phyloP scores from a whole-genome alignment of 2,329 filamentous ascomycete species.

The Penicillium freii region DNA sequence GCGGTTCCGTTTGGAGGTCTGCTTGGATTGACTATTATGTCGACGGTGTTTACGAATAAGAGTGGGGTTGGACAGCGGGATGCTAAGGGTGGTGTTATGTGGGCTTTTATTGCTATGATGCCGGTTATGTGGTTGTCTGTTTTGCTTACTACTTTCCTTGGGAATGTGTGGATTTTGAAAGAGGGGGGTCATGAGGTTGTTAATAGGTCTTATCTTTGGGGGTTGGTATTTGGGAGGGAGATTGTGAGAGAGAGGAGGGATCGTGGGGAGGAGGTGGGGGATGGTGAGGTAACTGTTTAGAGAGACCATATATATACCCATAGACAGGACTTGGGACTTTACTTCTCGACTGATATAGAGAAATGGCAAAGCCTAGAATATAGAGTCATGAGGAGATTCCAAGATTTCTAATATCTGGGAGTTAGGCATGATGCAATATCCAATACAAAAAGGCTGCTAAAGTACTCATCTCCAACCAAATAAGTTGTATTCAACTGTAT shows the following conservation, averaged over 20 bases:
- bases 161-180: conserved; percentile 52
- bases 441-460: too few relatives aligned
- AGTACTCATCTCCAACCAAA: too few relatives aligned
- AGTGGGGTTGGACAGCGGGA: not conserved
- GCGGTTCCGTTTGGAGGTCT: not conserved
- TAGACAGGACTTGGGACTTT: not conserved
- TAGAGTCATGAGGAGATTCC: not conserved
- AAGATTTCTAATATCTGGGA: not conserved
- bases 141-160: conserved; percentile 46
- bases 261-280: not conserved
- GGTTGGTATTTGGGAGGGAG: not conserved
- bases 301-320: too few relatives aligned
- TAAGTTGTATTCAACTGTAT: too few relatives aligned
- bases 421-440: too few relatives aligned
- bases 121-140: conserved; percentile 57
- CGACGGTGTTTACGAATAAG: conserved; percentile 2
- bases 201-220: not conserved
- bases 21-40: not conserved
- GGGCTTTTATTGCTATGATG: conserved; percentile 62
- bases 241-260: not conserved
- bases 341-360: not conserved
- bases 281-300: not conserved
- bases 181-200: conserved; percentile 30
- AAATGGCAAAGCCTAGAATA: not conserved
- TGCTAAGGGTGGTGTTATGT: conserved; percentile 54